Evolutionary conservation across 306 rosid species (phyloP).

Genomic region (Notholithocarpus densiflorus): DNA sequence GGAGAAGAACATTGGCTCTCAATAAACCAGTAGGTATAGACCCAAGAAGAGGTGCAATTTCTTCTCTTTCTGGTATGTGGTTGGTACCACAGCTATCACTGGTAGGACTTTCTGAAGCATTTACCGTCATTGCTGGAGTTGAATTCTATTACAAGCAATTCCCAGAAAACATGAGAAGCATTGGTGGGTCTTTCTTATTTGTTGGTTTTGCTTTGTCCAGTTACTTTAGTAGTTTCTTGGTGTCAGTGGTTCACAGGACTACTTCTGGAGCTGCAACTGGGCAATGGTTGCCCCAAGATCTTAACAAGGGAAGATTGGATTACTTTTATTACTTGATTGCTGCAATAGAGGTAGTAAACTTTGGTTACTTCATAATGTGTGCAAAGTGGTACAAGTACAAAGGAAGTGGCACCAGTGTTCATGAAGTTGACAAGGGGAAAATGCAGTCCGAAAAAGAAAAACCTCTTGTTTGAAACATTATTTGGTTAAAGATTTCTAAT

Average conservation of each 20-base stretch:
- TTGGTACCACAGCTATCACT: constrained; percentile 61
- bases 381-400: constrained; percentile 70
- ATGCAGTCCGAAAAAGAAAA: constrained; percentile 19
- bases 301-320: constrained; percentile 79
- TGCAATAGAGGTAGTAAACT: constrained; percentile 43
- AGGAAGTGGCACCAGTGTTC: constrained; percentile 16
- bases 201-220: constrained; percentile 63
- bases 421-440: constrained; percentile 23
- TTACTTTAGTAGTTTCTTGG: constrained; percentile 57
- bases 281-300: constrained; percentile 84
- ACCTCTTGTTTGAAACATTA: constrained; percentile 17
- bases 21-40: constrained; percentile 46
- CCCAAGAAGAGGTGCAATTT: constrained; percentile 64
- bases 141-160: constrained; percentile 83
- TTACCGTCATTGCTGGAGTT: constrained; percentile 51
- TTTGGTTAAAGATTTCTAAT: no score
- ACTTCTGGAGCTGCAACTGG: constrained; percentile 37
- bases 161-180: constrained; percentile 92
- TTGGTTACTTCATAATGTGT: constrained; percentile 54
- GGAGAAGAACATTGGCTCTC: constrained; percentile 46
- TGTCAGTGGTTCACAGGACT: constrained; percentile 44
- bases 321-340: constrained; percentile 60
- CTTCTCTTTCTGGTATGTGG: constrained; percentile 73
- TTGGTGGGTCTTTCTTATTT: constrained; percentile 62
- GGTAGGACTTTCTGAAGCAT: constrained; percentile 58